Percentiles rank a stretch among this genome's conserved stretches.
These are phyloP conservation scores for Fusarium papillatum DNA, from an alignment of 2,329 filamentous ascomycete species.

Conservation along the genomic window DNA sequence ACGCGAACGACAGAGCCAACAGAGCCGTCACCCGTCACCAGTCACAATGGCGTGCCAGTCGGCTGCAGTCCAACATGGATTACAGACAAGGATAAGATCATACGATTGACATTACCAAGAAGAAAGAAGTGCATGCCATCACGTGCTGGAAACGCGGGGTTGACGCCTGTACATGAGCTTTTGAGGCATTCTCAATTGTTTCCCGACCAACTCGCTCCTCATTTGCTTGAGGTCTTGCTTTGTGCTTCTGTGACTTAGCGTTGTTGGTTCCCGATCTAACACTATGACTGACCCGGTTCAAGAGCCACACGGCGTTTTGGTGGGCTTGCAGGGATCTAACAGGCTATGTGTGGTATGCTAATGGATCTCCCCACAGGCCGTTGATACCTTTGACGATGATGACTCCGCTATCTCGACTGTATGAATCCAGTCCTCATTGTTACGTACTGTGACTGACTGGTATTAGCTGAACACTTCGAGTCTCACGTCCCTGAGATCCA, in stretches of 20 bases:
- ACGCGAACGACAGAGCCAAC: too few relatives aligned
- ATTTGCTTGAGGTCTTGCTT: neutral
- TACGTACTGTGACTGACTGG: neutral
- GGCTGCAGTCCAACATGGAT: neutral
- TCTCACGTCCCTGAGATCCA: neutral
- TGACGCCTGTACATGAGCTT: neutral
- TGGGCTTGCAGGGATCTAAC: neutral
- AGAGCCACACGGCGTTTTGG: neutral
- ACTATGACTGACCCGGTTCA: neutral
- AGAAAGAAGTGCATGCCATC: neutral
- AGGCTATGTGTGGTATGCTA: neutral
- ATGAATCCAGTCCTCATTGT: neutral
- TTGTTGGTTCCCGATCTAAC: neutral
- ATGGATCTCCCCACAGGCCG: neutral
- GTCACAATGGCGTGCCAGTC: neutral
- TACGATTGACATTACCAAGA: neutral
- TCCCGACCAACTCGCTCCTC: neutral
- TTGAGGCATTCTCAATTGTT: neutral
- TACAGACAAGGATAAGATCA: neutral
- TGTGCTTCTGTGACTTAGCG: neutral
- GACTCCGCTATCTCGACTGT: neutral
- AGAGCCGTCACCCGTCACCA: too few relatives aligned
- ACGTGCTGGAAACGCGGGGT: neutral
- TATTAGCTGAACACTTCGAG: neutral
- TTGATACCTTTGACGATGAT: neutral